Evolutionary conservation across 2,329 filamentous ascomycete species (phyloP).

Genomic region (Alternaria arborescens): DNA sequence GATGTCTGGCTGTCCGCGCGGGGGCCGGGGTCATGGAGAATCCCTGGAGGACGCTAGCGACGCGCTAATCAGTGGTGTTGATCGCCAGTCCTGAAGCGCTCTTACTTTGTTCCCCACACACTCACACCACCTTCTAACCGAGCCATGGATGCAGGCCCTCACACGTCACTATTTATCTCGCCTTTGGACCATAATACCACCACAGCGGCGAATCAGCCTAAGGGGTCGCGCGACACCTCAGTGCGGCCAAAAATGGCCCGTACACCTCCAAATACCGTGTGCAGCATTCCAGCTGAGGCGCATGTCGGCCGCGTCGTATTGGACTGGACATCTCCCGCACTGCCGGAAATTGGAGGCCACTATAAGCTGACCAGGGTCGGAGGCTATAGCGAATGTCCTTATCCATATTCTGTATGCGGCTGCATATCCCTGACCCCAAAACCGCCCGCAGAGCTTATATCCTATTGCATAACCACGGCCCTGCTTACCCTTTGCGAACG

Average conservation of each 20-base stretch:
- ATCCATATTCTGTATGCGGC: constrained; percentile 17
- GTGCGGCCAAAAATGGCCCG: neutral
- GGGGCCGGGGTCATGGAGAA: constrained; percentile 31
- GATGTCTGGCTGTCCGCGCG: constrained; percentile 14
- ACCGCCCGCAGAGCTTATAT: constrained; percentile 17
- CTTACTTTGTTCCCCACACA: constrained; percentile 21
- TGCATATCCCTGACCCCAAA: constrained; percentile 21
- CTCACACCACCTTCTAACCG: constrained; percentile 14
- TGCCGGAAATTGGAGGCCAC: constrained; percentile 16
- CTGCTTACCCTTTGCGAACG: constrained; percentile 29
- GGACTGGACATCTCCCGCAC: constrained; percentile 11
- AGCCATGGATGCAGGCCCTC: constrained; percentile 5
- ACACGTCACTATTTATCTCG: constrained; percentile 11
- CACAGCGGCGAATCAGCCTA: neutral
- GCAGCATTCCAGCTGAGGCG: neutral
- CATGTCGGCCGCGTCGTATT: constrained; percentile 8
- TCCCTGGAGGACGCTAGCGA: constrained; percentile 22
- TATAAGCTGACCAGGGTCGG: constrained; percentile 5
- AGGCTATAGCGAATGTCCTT: constrained; percentile 10
- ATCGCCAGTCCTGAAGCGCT: constrained; percentile 27
- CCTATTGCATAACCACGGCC: constrained; percentile 14
- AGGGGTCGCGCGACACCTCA: constrained; percentile 1
- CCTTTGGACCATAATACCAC: neutral
- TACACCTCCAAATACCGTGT: neutral
- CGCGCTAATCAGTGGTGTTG: constrained; percentile 22